These are phyloP conservation scores for Paecilomyces sp. DNA, from an alignment of 2,329 filamentous ascomycete species.

Conservation along the genomic window DNA sequence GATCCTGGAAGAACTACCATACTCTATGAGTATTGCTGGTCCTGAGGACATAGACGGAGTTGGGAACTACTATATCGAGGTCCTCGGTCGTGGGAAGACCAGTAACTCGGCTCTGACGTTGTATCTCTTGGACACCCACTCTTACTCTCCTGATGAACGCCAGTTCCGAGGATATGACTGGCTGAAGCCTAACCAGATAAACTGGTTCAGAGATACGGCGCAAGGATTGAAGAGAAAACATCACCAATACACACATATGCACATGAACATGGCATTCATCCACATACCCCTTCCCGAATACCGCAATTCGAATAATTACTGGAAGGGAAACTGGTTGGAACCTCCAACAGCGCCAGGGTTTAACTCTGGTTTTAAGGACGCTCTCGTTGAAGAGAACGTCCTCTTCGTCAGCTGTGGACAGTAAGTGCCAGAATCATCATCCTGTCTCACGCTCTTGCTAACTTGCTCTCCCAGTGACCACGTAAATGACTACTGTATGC, in stretches of 20 bases:
- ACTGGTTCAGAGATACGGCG: conserved; percentile 83
- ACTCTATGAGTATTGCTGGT: conserved; percentile 77
- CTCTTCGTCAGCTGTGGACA: conserved; percentile 87
- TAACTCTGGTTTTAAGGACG: conserved; percentile 90
- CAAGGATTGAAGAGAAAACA: conserved; percentile 68
- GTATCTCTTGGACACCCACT: conserved; percentile 91
- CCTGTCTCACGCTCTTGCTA: conserved; percentile 10
- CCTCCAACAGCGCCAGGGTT: conserved; percentile 78
- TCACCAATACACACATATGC: conserved; percentile 77
- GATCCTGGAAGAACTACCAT: conserved; percentile 78
- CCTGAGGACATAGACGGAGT: conserved; percentile 80
- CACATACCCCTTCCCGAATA: conserved; percentile 96
- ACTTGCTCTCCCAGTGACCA: conserved; percentile 60
- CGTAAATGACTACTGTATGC: conserved; percentile 90
- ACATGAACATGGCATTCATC: conserved; percentile 95
- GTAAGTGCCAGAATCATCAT: conserved; percentile 44
- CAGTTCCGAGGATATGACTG: conserved; percentile 93
- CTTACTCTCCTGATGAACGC: conserved; percentile 82
- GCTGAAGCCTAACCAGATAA: conserved; percentile 89
- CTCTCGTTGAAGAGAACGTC: conserved; percentile 76
- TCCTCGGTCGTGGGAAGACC: conserved; percentile 70
- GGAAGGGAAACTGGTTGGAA: conserved; percentile 71
- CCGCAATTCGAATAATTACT: conserved; percentile 50
- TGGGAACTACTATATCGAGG: conserved; percentile 90
- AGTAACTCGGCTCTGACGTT: conserved; percentile 86